Percentiles rank a stretch among this genome's conserved stretches.
phyloP scores from a whole-genome alignment of 257 asterid genomes.

The Plantago ovata region DNA sequence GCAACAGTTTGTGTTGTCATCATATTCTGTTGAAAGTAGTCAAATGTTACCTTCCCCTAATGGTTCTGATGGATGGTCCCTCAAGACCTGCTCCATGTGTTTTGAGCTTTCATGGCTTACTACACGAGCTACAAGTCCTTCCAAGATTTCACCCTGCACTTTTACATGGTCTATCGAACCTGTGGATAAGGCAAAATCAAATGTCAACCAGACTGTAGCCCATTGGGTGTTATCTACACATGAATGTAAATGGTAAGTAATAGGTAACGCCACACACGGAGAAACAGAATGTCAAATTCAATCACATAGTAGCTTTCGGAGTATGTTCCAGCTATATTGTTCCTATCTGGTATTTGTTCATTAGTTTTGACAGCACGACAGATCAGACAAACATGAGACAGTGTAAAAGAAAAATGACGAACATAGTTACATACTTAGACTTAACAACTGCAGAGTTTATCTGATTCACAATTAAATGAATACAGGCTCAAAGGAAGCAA shows the following conservation, averaged over 20 bases:
- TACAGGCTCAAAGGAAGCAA: not conserved
- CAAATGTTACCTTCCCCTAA: constrained; percentile 59
- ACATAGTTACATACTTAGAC: not conserved
- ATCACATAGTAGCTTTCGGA: not conserved
- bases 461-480: not conserved
- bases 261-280: not conserved
- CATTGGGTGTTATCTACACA: not conserved
- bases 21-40: not conserved
- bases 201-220: constrained; percentile 12
- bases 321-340: not conserved
- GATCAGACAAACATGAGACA: too few relatives aligned
- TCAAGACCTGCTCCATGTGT: constrained; percentile 74
- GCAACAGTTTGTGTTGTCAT: too few relatives aligned
- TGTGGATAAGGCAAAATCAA: constrained; percentile 27
- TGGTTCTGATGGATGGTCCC: constrained; percentile 66
- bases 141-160: constrained; percentile 97
- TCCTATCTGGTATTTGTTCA: constrained; percentile 10
- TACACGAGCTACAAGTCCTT: constrained; percentile 93
- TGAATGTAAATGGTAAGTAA: not conserved
- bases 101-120: constrained; percentile 76
- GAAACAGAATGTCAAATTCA: constrained; percentile 3
- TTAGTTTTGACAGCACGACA: constrained; percentile 15
- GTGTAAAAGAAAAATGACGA: not conserved
- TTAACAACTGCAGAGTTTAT: too few relatives aligned
- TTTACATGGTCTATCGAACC: constrained; percentile 83